Evolutionary conservation across 768 basidiomycete species (phyloP).

Genomic region (Lactarius pseudohatsudake): DNA sequence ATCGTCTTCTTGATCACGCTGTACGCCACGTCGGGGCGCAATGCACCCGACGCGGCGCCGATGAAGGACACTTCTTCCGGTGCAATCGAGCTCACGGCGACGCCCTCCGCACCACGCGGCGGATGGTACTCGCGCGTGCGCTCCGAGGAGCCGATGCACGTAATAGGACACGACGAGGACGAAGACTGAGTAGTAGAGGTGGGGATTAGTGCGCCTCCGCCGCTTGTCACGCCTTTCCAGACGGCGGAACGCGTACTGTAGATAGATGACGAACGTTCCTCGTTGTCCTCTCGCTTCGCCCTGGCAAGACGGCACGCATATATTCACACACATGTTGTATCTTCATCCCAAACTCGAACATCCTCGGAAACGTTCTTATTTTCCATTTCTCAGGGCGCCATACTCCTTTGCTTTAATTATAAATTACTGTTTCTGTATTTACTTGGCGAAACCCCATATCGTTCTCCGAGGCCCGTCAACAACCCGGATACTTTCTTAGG

Average conservation of each 20-base stretch:
- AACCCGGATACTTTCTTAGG: not conserved
- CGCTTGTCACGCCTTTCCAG: not conserved
- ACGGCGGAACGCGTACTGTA: not conserved
- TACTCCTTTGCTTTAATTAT: not conserved
- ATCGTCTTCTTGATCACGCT: constrained; percentile 69
- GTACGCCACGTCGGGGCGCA: constrained; percentile 61
- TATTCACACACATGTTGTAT: not conserved
- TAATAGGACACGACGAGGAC: constrained; percentile 49
- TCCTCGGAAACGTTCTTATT: not conserved
- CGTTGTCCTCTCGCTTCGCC: not conserved
- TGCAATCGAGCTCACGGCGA: constrained; percentile 45
- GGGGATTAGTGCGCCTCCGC: not conserved
- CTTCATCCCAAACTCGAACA: not conserved
- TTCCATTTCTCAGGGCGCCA: not conserved
- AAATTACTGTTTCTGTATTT: not conserved
- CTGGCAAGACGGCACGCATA: not conserved
- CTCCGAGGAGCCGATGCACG: constrained; percentile 39
- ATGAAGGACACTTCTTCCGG: constrained; percentile 32
- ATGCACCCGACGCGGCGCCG: constrained; percentile 40
- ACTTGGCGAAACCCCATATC: not conserved
- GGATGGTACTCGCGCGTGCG: constrained; percentile 68
- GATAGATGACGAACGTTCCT: not conserved
- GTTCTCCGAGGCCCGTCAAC: not conserved
- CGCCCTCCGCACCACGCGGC: constrained; percentile 40
- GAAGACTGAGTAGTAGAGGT: constrained; percentile 6